These are phyloP conservation scores for Phytophthora ohioensis DNA, from an alignment of 352 stramenopile genomes.

Conservation along the genomic window DNA sequence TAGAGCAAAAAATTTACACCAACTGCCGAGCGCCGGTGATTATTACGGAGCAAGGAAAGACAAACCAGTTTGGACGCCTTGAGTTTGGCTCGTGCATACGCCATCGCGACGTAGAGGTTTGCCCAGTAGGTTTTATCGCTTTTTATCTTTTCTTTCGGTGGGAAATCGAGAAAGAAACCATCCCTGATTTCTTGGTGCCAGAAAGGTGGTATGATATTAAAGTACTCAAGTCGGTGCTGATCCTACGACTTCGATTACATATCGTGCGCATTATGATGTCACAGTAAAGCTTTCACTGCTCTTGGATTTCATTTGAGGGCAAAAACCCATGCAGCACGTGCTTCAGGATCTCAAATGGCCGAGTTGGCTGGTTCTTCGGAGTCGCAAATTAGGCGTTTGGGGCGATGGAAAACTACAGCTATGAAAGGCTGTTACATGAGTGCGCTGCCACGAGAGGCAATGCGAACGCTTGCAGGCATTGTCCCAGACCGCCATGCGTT, in stretches of 20 bases:
- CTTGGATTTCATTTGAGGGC: conserved; percentile 8
- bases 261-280: not conserved
- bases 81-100: not conserved
- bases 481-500: conserved; percentile 1
- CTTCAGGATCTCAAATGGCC: not conserved
- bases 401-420: not conserved
- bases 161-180: not conserved
- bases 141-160: not conserved
- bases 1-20: not conserved
- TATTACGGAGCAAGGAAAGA: not conserved
- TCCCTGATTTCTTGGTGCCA: not conserved
- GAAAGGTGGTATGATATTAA: not conserved
- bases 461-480: conserved; percentile 9
- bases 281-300: conserved; percentile 8
- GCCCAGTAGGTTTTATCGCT: not conserved
- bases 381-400: conserved; percentile 16
- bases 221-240: not conserved
- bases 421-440: conserved; percentile 14
- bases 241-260: not conserved
- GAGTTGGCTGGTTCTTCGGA: conserved; percentile 1
- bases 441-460: conserved; percentile 6
- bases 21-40: not conserved
- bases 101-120: not conserved
- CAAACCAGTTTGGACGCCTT: not conserved
- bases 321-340: not conserved